Percentiles rank a stretch among this genome's conserved stretches.
These are phyloP conservation scores for Exidia glandulosa DNA, from an alignment of 768 basidiomycete genomes.

Conservation along the genomic window DNA sequence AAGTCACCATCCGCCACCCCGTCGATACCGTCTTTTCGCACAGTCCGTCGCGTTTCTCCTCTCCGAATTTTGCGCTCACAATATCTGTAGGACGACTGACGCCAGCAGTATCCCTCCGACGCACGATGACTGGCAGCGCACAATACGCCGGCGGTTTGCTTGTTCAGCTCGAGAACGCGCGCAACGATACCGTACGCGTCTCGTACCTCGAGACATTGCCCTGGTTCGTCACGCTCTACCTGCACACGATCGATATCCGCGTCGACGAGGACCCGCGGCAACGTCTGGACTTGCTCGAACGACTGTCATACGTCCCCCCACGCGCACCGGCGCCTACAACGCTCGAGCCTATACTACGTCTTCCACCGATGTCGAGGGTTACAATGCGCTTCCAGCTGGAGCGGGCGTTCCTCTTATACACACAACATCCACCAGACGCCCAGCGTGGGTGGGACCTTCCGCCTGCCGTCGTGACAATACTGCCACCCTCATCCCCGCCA, in stretches of 20 bases:
- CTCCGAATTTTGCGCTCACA: not conserved
- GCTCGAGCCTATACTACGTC: slow-evolving; percentile 53
- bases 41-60: not conserved
- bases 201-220: slow-evolving; percentile 88
- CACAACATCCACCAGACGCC: slow-evolving; percentile 92
- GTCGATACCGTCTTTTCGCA: too few relatives aligned
- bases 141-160: slow-evolving; percentile 69
- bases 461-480: slow-evolving; percentile 52
- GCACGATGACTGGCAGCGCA: slow-evolving; percentile 61
- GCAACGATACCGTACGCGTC: slow-evolving; percentile 30
- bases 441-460: slow-evolving; percentile 92
- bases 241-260: slow-evolving; percentile 61
- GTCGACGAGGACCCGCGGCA: slow-evolving; percentile 37
- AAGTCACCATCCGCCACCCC: not conserved
- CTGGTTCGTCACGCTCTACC: slow-evolving; percentile 80
- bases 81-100: not conserved
- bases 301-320: slow-evolving; percentile 57
- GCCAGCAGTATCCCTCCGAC: slow-evolving; percentile 28
- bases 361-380: slow-evolving; percentile 61
- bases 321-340: slow-evolving; percentile 63
- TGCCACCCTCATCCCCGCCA: slow-evolving; percentile 26
- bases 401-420: slow-evolving; percentile 83
- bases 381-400: slow-evolving; percentile 61
- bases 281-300: slow-evolving; percentile 42
- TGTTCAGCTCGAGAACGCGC: slow-evolving; percentile 54